These are phyloP conservation scores for Didymella exigua DNA, from an alignment of 2,329 filamentous ascomycete species.

Conservation along the genomic window DNA sequence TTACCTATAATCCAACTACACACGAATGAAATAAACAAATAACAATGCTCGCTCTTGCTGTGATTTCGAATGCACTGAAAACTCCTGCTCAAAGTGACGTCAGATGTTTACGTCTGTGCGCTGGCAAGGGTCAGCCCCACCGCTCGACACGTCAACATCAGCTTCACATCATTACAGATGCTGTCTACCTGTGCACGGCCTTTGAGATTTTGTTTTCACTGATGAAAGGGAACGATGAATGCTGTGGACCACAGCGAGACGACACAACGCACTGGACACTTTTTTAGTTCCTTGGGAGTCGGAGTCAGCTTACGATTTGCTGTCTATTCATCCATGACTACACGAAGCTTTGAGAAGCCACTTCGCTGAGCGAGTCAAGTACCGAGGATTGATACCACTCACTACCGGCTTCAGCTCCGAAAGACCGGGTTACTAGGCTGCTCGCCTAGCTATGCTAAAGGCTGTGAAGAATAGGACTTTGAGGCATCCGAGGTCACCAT, in stretches of 20 bases:
- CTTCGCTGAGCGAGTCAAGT: not conserved
- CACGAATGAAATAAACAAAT: constrained; percentile 23
- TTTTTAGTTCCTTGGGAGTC: not conserved
- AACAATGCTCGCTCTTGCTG: not conserved
- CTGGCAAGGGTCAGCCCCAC: not conserved
- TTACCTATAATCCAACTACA: constrained; percentile 42
- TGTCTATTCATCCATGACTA: not conserved
- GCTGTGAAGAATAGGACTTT: not conserved
- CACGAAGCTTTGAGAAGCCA: not conserved
- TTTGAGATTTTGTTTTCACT: not conserved
- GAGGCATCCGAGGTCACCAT: not conserved
- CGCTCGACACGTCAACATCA: not conserved
- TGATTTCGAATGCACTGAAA: not conserved
- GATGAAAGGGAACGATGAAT: not conserved
- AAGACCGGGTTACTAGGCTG: not conserved
- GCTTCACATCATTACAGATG: not conserved
- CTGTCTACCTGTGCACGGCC: not conserved
- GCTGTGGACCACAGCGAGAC: not conserved
- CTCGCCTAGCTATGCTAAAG: not conserved
- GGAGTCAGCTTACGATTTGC: constrained; percentile 11
- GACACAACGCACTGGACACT: not conserved
- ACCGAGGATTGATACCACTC: not conserved
- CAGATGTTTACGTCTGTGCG: constrained; percentile 4
- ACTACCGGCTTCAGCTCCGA: not conserved
- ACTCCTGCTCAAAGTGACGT: not conserved